phyloP scores from a whole-genome alignment of 495 filamentous ascomycete genomes.

The Penicillium desertorum region DNA sequence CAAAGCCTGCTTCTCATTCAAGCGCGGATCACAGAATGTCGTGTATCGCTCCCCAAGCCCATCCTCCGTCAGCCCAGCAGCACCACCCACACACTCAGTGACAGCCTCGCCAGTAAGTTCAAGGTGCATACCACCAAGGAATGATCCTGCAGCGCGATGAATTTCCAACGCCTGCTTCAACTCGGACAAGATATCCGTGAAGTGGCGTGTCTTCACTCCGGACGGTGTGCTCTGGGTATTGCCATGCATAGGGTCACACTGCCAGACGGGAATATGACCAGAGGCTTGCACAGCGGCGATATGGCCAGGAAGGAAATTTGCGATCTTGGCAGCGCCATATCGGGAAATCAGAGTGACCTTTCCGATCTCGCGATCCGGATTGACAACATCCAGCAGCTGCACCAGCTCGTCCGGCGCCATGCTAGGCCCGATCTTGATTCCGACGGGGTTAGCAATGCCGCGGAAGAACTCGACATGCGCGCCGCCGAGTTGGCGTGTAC shows the following conservation, averaged over 20 bases:
- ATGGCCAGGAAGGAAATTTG: slow-evolving; percentile 69
- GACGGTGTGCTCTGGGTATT: slow-evolving; percentile 61
- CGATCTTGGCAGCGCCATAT: slow-evolving; percentile 77
- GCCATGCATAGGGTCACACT: slow-evolving; percentile 98
- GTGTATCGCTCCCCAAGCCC: slow-evolving; percentile 86
- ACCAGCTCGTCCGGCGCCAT: slow-evolving; percentile 74
- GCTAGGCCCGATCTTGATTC: slow-evolving; percentile 90
- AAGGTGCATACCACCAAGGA: slow-evolving; percentile 90
- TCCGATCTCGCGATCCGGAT: slow-evolving; percentile 75
- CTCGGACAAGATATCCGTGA: slow-evolving; percentile 82
- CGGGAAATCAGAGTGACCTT: slow-evolving; percentile 96
- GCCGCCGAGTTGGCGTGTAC: slow-evolving; percentile 86
- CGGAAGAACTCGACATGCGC: slow-evolving; percentile 98
- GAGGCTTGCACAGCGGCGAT: slow-evolving; percentile 80
- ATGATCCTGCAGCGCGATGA: slow-evolving; percentile 77
- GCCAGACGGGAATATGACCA: slow-evolving; percentile 83
- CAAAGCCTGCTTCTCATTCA: slow-evolving; percentile 97
- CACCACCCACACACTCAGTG: slow-evolving; percentile 93
- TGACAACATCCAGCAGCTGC: slow-evolving; percentile 74
- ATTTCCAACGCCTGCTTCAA: slow-evolving; percentile 75
- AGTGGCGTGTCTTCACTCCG: slow-evolving; percentile 82
- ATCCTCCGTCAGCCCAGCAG: slow-evolving; percentile 80
- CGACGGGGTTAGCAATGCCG: slow-evolving; percentile 91
- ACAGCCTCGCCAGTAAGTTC: slow-evolving; percentile 95
- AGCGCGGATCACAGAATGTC: slow-evolving; percentile 88